Evolutionary conservation across 768 basidiomycete species (phyloP).

Genomic region (Asterophora parasitica): DNA sequence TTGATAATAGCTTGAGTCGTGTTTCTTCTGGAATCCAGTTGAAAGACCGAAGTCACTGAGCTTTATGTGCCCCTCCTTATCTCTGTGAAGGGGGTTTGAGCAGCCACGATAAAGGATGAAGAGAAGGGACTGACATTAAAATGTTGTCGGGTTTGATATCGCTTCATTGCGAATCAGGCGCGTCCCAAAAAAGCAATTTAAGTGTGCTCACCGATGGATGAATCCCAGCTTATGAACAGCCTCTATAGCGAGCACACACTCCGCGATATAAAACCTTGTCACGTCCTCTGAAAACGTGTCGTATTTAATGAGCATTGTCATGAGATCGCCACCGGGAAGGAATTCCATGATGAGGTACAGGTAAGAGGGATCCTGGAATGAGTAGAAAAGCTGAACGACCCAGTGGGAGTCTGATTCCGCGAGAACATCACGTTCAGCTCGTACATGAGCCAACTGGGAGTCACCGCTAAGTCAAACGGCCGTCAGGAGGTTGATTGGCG

Average conservation of each 20-base stretch:
- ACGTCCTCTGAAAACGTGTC: constrained; percentile 99
- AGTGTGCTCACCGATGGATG: constrained; percentile 76
- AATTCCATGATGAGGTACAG: constrained; percentile 99
- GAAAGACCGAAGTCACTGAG: constrained; percentile 98
- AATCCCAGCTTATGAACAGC: constrained; percentile 96
- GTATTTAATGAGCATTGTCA: constrained; percentile 99
- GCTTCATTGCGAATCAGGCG: constrained; percentile 34
- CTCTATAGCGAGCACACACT: constrained; percentile 96
- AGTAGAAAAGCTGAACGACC: constrained; percentile 97
- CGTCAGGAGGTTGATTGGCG: constrained; percentile 2
- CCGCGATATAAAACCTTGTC: constrained; percentile 97
- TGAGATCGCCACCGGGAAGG: constrained; percentile 94
- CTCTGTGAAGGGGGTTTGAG: constrained; percentile 31
- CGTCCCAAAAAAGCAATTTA: background rate
- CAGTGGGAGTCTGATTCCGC: constrained; percentile 93
- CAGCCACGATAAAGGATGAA: background rate
- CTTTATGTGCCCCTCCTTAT: constrained; percentile 95
- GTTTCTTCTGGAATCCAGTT: constrained; percentile 98
- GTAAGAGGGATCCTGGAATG: constrained; percentile 92
- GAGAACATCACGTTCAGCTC: constrained; percentile 94
- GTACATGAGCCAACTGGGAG: constrained; percentile 87
- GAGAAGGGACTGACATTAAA: constrained; percentile 47
- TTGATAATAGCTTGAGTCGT: constrained; percentile 94
- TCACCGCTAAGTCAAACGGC: background rate
- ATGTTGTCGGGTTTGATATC: constrained; percentile 99